Base-by-base conservation (phyloP, 2,329 filamentous ascomycete genomes). In the Exophiala sp. region DNA sequence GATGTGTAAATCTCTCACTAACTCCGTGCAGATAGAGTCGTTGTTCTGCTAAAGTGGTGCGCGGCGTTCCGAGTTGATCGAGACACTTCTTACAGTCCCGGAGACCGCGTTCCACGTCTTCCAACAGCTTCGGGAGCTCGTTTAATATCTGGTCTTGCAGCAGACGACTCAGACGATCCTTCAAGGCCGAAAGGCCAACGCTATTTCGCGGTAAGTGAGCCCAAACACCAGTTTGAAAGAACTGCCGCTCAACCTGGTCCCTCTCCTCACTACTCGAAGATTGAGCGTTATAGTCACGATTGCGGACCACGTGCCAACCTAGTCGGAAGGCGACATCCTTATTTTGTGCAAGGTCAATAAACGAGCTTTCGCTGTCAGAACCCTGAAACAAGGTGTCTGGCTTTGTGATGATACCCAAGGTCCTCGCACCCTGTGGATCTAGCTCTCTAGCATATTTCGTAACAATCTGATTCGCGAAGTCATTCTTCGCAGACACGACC, bases 401-500 rank as follows among this genome's bases (percentile, higher is more conserved):
- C 12, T 58, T 58, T 12, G 58, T 61, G 36, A 61, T 57, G 46
- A 60, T 50, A 7, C 59, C 57, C 24, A 61, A 18, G 3, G 59
- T 61, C 14, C 57, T 47, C 11, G 52, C 10, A 21, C 59, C 59
- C 8, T 29, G n/a, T 12, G 38, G 52, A 21, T 58, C 55, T 11
- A 50, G 20, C 16, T 65, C 54, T n/a, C 65, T 61, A 0, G 73
- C 71, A n/a, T 70, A 64, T 1, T 61, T 59, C 0, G 77, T 51
- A 7, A 77, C 70, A 0, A 62, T 64, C 47, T 78, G 74, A 47
- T 73, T 72, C 0, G 70, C 68, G 45, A 67, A 63, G 44, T 76
- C 72, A 40, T 71, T 72, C 11, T 69, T 69, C 0, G 74, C 75
- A 2, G 70, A 71, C 2, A 79, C 60, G 0, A 79, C 73, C 1